A percentile compares a stretch with the other conserved stretches of the same genome.
These are phyloP conservation scores for Colletotrichum chrysophilum DNA, from an alignment of 2,329 filamentous ascomycete genomes.

Conservation along the genomic window DNA sequence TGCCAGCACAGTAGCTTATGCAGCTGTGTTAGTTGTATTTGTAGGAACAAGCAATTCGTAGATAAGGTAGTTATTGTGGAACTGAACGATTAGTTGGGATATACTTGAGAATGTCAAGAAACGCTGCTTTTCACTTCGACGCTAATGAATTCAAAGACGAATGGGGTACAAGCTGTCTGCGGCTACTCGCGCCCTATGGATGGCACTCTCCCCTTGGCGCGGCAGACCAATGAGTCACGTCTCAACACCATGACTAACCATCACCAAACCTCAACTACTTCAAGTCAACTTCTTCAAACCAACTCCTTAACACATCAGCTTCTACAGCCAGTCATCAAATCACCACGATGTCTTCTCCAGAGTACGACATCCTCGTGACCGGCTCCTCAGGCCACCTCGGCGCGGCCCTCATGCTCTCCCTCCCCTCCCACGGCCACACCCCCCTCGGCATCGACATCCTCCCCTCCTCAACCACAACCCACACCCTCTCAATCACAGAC, in stretches of 20 bases:
- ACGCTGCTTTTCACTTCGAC: no score
- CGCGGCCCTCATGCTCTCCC: slow-evolving; percentile 47
- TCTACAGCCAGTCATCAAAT: no score
- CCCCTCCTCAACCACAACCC: slow-evolving; percentile 38
- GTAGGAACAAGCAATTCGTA: neutral
- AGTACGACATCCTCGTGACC: slow-evolving; percentile 44
- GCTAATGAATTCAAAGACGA: no score
- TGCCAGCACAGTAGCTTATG: neutral
- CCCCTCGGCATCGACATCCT: slow-evolving; percentile 51
- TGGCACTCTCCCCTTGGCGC: neutral
- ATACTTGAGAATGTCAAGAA: no score
- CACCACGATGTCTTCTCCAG: neutral
- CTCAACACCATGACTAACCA: neutral
- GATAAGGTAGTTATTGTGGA: no score
- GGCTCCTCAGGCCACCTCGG: slow-evolving; percentile 53
- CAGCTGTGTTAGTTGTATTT: neutral
- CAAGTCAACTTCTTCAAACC: neutral
- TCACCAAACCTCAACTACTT: neutral
- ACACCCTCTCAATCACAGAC: slow-evolving; percentile 42
- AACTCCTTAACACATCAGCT: neutral
- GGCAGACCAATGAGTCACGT: neutral
- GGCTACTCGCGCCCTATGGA: neutral
- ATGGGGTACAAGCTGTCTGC: neutral
- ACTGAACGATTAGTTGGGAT: no score
- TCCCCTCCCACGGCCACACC: slow-evolving; percentile 41